Evolutionary conservation across 768 basidiomycete species (phyloP).

Genomic region (Tremella yokohamensis): DNA sequence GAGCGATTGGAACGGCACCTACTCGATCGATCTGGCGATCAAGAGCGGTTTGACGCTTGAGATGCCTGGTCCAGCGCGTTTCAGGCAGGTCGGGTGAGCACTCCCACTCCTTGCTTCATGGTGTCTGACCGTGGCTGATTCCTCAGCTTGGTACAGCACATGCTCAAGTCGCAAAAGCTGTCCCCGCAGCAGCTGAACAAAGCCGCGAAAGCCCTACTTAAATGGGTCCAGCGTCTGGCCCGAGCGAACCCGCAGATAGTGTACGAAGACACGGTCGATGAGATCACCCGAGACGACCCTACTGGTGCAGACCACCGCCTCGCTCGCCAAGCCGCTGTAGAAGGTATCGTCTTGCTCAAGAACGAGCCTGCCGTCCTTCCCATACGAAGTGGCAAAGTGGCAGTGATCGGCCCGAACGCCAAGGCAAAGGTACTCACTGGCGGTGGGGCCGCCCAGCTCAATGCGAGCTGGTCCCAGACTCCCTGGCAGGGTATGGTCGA

Average conservation of each 20-base stretch:
- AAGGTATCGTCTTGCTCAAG: conserved; percentile 71
- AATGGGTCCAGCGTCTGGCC: conserved; percentile 67
- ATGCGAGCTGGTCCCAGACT: conserved; percentile 64
- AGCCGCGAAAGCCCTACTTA: conserved; percentile 62
- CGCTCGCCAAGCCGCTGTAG: conserved; percentile 60
- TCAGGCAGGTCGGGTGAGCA: conserved; percentile 3
- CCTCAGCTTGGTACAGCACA: conserved; percentile 15
- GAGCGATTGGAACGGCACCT: conserved; percentile 62
- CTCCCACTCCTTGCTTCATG: no score
- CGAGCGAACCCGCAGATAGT: conserved; percentile 64
- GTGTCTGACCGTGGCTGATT: no score
- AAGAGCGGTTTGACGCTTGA: conserved; percentile 61
- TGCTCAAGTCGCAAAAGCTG: conserved; percentile 55
- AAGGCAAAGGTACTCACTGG: conserved; percentile 54
- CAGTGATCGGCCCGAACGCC: conserved; percentile 62
- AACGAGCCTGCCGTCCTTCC: conserved; percentile 62
- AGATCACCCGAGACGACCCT: conserved; percentile 16
- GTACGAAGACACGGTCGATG: conserved; percentile 43
- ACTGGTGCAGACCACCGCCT: conserved; percentile 58
- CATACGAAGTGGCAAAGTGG: conserved; percentile 60
- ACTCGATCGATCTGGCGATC: conserved; percentile 55
- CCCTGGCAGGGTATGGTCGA: conserved; percentile 64
- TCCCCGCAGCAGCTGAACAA: conserved; percentile 28
- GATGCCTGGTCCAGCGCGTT: conserved; percentile 36
- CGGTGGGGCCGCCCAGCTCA: conserved; percentile 70